phyloP scores from a whole-genome alignment of 2,329 filamentous ascomycete species.

The Neurospora sp. region DNA sequence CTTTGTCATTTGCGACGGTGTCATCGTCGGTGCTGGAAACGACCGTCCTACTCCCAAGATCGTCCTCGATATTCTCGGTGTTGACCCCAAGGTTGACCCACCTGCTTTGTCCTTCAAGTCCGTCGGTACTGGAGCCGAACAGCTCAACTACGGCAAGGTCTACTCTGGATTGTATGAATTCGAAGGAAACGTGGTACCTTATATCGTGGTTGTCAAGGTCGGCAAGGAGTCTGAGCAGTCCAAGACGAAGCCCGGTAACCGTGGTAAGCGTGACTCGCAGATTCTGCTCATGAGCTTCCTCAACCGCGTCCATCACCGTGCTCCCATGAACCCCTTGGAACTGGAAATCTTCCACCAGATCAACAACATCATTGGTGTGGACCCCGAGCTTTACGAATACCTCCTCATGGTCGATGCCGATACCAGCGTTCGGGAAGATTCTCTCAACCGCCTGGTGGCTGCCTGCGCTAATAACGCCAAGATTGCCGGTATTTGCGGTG shows the following conservation, averaged over 20 bases:
- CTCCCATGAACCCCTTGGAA: conserved; percentile 91
- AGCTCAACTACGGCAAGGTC: conserved; percentile 97
- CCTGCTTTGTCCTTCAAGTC: conserved; percentile 91
- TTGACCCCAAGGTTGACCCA: conserved; percentile 93
- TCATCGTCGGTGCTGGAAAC: conserved; percentile 93
- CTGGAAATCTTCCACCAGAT: conserved; percentile 98
- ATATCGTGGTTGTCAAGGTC: conserved; percentile 91
- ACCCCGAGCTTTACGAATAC: conserved; percentile 95
- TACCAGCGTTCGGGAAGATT: conserved; percentile 86
- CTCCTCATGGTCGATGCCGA: conserved; percentile 96
- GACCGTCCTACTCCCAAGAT: conserved; percentile 96
- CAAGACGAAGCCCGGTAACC: conserved; percentile 90
- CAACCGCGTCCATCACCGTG: conserved; percentile 90
- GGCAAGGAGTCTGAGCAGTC: conserved; percentile 91
- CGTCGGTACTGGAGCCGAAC: conserved; percentile 76
- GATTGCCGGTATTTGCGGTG: conserved; percentile 94
- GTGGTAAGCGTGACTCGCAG: conserved; percentile 97
- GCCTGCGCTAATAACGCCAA: conserved; percentile 89
- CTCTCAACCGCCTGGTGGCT: conserved; percentile 83
- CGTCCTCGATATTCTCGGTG: conserved; percentile 90
- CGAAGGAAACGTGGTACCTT: conserved; percentile 95
- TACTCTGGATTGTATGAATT: conserved; percentile 97
- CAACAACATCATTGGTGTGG: conserved; percentile 97
- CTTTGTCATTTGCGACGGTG: conserved; percentile 91
- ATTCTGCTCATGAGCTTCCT: conserved; percentile 94